A percentile compares a stretch with the other conserved stretches of the same genome.
These are phyloP conservation scores for Dothistroma pini DNA, from an alignment of 2,329 filamentous ascomycete species.

Conservation along the genomic window DNA sequence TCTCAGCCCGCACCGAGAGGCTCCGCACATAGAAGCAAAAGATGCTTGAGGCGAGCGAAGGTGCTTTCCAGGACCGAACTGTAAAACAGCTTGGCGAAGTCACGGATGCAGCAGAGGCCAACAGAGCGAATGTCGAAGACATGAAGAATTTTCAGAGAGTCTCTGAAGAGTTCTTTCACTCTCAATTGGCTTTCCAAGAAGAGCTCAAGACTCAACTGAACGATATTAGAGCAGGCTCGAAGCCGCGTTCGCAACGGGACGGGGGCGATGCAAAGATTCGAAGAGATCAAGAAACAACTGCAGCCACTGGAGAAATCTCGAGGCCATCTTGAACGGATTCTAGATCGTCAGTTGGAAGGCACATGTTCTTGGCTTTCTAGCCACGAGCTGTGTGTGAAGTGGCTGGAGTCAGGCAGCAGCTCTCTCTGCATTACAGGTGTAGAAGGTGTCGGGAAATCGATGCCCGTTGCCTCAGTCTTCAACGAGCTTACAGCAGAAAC, in stretches of 20 bases:
- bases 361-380: constrained; percentile 12
- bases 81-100: constrained; percentile 16
- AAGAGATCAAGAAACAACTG: constrained; percentile 13
- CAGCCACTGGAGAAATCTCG: constrained; percentile 10
- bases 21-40: constrained; percentile 16
- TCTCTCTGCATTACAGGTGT: background rate
- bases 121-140: constrained; percentile 8
- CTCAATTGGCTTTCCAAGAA: constrained; percentile 6
- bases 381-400: background rate
- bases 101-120: constrained; percentile 2
- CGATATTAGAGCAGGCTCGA: constrained; percentile 15
- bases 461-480: background rate
- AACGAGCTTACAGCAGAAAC: background rate
- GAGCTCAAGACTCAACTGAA: constrained; percentile 8
- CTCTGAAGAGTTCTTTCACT: constrained; percentile 11
- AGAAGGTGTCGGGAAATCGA: background rate
- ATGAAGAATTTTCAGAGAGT: constrained; percentile 13
- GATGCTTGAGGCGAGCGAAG: constrained; percentile 17
- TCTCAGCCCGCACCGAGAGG: constrained; percentile 14
- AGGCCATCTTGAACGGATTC: background rate
- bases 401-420: background rate
- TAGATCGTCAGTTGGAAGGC: constrained; percentile 3
- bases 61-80: constrained; percentile 17
- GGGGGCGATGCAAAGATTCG: constrained; percentile 12
- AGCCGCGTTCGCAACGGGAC: constrained; percentile 17